Evolutionary conservation across 1,139 yeast species (phyloP).

Genomic region (Diutina rugosa): DNA sequence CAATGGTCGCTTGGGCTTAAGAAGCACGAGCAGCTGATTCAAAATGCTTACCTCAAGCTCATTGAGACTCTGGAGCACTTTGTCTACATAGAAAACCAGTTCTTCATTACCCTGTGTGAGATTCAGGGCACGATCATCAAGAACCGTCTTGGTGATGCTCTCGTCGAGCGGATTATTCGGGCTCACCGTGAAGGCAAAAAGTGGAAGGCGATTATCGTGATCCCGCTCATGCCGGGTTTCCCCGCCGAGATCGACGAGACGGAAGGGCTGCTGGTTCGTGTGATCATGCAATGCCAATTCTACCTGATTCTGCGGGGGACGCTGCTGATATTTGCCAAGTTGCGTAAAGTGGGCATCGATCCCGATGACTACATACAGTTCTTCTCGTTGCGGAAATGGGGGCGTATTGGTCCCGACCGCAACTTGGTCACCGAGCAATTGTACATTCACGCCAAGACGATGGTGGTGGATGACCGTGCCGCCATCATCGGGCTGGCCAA

Average conservation of each 20-base stretch:
- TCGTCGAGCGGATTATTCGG: constrained; percentile 83
- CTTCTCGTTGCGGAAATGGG: constrained; percentile 91
- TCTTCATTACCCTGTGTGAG: constrained; percentile 78
- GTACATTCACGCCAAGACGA: constrained; percentile 84
- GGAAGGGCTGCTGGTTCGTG: constrained; percentile 87
- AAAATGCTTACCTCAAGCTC: constrained; percentile 79
- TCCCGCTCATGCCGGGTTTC: constrained; percentile 97
- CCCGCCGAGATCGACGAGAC: constrained; percentile 88
- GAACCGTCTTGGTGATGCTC: constrained; percentile 89
- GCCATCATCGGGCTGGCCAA: constrained; percentile 96
- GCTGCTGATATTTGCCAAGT: constrained; percentile 76
- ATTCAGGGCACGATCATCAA: constrained; percentile 80
- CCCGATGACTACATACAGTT: constrained; percentile 90
- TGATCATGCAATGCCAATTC: constrained; percentile 94
- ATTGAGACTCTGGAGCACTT: constrained; percentile 90
- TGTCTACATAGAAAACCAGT: constrained; percentile 89
- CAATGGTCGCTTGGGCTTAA: constrained; percentile 86
- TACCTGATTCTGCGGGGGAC: constrained; percentile 88
- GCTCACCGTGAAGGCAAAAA: constrained; percentile 66
- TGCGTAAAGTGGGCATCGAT: constrained; percentile 66
- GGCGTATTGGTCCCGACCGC: constrained; percentile 68
- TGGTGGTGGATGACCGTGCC: constrained; percentile 87
- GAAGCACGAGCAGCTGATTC: constrained; percentile 81
- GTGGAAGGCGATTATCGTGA: constrained; percentile 86
- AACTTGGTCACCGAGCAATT: constrained; percentile 79